Evolutionary conservation across 2,329 filamentous ascomycete genomes (phyloP).

Genomic region (Fusarium papillatum): DNA sequence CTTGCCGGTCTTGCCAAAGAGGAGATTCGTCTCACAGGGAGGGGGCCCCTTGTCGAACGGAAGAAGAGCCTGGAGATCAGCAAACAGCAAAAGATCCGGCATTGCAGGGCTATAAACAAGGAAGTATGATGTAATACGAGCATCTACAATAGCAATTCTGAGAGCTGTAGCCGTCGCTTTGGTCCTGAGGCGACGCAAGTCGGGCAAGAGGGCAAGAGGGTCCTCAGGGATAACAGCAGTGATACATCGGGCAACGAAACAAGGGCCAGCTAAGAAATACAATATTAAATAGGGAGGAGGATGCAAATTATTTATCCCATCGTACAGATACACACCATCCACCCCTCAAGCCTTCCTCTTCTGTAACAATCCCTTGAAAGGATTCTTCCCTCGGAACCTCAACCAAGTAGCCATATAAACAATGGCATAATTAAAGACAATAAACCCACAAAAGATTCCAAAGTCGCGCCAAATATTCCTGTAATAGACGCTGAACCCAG

Average conservation of each 20-base stretch:
- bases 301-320: not conserved
- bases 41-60: too few relatives aligned
- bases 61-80: too few relatives aligned
- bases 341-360: constrained; percentile 36
- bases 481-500: constrained; percentile 71
- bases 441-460: constrained; percentile 73
- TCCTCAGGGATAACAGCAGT: not conserved
- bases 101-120: too few relatives aligned
- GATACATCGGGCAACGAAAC: not conserved
- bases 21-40: too few relatives aligned
- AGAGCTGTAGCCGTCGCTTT: too few relatives aligned
- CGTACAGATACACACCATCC: not conserved
- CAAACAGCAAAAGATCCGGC: too few relatives aligned
- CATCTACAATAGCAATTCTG: too few relatives aligned
- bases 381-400: constrained; percentile 55
- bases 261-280: not conserved
- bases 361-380: constrained; percentile 47
- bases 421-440: constrained; percentile 71
- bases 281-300: not conserved
- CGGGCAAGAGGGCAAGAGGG: too few relatives aligned
- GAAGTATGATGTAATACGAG: too few relatives aligned
- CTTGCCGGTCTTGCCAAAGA: too few relatives aligned
- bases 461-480: constrained; percentile 75
- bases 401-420: constrained; percentile 56
- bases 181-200: too few relatives aligned